Conservation (phyloP, 2,329 filamentous ascomycete species). For the Gliomastix tumulicola region DNA sequence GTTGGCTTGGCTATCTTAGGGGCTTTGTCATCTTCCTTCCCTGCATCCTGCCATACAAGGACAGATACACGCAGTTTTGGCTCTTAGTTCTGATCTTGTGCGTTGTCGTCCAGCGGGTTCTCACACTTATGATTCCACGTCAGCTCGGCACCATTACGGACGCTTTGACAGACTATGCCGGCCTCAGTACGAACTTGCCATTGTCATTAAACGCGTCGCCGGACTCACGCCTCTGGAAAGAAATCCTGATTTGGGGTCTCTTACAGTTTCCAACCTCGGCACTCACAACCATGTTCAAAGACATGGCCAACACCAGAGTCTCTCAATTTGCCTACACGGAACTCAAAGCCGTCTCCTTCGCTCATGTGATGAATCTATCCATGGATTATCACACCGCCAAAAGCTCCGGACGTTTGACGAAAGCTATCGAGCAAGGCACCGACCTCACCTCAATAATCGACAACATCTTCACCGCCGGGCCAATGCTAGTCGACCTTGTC, state of each 20-base stretch:
- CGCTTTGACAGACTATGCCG: slow-evolving; percentile 6
- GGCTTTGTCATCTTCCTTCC: slow-evolving; percentile 15
- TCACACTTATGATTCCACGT: slow-evolving; percentile 14
- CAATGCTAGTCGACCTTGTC: slow-evolving; percentile 10
- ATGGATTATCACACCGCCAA: slow-evolving; percentile 63
- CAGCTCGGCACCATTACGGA: slow-evolving; percentile 16
- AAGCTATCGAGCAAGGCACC: slow-evolving; percentile 53
- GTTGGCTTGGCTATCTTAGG: slow-evolving; percentile 14
- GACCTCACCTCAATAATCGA: slow-evolving; percentile 51
- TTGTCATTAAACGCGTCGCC: too few species aligned
- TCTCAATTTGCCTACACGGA: slow-evolving; percentile 32
- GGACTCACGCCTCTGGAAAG: slow-evolving; percentile 6
- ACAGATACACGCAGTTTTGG: slow-evolving; percentile 15
- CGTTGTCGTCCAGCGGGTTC: slow-evolving; percentile 10
- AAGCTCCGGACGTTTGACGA: slow-evolving; percentile 52
- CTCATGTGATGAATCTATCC: slow-evolving; percentile 58
- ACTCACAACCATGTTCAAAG: slow-evolving; percentile 2
- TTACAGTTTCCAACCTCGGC: slow-evolving; percentile 8
- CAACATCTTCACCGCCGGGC: slow-evolving; percentile 24
- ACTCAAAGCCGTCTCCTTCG: slow-evolving; percentile 49
- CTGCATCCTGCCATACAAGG: slow-evolving; percentile 13
- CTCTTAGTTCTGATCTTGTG: slow-evolving; percentile 11
- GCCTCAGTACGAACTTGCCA: slow-evolving; percentile 9
- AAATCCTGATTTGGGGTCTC: slow-evolving; percentile 6
- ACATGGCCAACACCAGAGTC: slow-evolving; percentile 12